These are phyloP conservation scores for Pulveroboletus sp. DNA, from an alignment of 768 basidiomycete genomes.

Conservation along the genomic window DNA sequence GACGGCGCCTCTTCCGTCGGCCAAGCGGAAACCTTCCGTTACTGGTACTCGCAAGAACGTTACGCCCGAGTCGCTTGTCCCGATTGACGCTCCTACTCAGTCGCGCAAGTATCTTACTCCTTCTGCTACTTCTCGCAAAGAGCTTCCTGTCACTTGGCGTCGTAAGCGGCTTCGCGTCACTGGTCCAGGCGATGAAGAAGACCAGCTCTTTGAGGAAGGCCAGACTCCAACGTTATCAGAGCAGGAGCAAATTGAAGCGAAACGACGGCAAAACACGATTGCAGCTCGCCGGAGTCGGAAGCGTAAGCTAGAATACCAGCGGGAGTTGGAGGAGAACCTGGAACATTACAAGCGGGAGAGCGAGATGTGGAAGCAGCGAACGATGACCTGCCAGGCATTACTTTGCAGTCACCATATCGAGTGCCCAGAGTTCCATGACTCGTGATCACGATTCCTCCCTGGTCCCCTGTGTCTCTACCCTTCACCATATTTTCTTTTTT, in stretches of 20 bases:
- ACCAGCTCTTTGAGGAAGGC: constrained; percentile 27
- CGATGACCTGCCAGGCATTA: constrained; percentile 44
- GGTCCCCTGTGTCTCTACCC: constrained; percentile 6
- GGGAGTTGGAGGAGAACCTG: constrained; percentile 55
- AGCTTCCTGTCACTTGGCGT: constrained; percentile 66
- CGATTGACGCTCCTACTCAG: constrained; percentile 77
- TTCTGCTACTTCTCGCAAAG: constrained; percentile 75
- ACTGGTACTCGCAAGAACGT: constrained; percentile 74
- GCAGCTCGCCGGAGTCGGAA: constrained; percentile 77
- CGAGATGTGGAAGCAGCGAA: constrained; percentile 59
- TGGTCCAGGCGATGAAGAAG: constrained; percentile 46
- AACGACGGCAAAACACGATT: constrained; percentile 79
- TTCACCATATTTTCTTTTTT: background rate
- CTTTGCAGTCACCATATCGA: constrained; percentile 54
- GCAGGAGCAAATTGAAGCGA: constrained; percentile 67
- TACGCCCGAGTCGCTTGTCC: constrained; percentile 58
- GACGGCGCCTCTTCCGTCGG: constrained; percentile 14
- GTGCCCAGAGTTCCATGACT: constrained; percentile 44
- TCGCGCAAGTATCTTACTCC: constrained; percentile 66
- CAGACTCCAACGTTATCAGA: constrained; percentile 44
- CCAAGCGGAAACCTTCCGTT: constrained; percentile 33
- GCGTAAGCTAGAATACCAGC: constrained; percentile 67
- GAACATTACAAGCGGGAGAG: constrained; percentile 51
- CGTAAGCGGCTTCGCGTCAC: constrained; percentile 53
- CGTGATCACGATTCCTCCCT: constrained; percentile 12